Percentiles rank a stretch among this genome's conserved stretches.
These are phyloP conservation scores for Alternaria arbusti DNA, from an alignment of 2,329 filamentous ascomycete genomes.

Conservation along the genomic window DNA sequence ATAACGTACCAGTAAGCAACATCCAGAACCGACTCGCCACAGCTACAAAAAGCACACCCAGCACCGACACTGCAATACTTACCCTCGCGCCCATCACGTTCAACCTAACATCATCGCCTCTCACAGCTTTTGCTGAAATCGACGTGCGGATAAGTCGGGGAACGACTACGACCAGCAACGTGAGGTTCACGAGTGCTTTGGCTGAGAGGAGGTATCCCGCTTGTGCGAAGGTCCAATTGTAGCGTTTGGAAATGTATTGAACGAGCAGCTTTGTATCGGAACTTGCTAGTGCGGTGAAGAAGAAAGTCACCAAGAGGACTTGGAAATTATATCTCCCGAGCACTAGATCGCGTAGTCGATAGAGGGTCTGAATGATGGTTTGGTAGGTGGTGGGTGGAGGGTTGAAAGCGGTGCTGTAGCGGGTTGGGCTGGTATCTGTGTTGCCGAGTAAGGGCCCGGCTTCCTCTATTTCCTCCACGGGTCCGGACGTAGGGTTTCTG, in stretches of 20 bases:
- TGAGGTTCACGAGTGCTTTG: slow-evolving; percentile 47
- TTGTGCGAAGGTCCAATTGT: slow-evolving; percentile 47
- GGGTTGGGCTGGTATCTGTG: slow-evolving; percentile 10
- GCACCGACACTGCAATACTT: slow-evolving; percentile 42
- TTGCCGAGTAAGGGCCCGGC: slow-evolving; percentile 30
- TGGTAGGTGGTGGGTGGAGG: slow-evolving; percentile 18
- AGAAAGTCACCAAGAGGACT: slow-evolving; percentile 40
- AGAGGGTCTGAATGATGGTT: slow-evolving; percentile 19
- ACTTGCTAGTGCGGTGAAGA: slow-evolving; percentile 46
- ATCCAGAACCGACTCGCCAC: slow-evolving; percentile 41
- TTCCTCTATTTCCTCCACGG: slow-evolving; percentile 20
- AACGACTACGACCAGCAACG: slow-evolving; percentile 40
- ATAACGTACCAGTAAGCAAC: slow-evolving; percentile 34
- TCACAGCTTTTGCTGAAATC: slow-evolving; percentile 27
- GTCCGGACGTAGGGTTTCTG: background rate
- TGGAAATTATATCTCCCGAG: slow-evolving; percentile 43
- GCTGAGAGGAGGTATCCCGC: slow-evolving; percentile 48
- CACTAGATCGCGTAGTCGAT: slow-evolving; percentile 25
- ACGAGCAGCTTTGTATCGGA: slow-evolving; percentile 48
- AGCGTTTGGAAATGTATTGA: slow-evolving; percentile 49
- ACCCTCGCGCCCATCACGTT: slow-evolving; percentile 41
- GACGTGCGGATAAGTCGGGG: slow-evolving; percentile 42
- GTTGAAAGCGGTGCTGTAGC: slow-evolving; percentile 35
- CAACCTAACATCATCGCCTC: slow-evolving; percentile 35
- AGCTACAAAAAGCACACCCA: slow-evolving; percentile 44